phyloP scores from a whole-genome alignment of 2,329 filamentous ascomycete species.

The Alternaria conjuncta region DNA sequence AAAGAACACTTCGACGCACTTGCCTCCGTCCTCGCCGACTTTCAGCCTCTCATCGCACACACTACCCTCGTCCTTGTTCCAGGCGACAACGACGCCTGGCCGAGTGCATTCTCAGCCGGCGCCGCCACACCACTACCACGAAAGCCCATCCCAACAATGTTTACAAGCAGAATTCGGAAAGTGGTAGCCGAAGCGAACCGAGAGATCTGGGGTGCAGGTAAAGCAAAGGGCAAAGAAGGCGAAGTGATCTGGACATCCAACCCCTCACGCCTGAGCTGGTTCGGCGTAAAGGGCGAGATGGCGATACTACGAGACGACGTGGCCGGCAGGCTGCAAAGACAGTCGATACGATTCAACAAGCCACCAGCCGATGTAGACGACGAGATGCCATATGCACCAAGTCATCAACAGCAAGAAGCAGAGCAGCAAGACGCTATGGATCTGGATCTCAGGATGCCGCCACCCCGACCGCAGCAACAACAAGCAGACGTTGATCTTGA shows the following conservation, averaged over 20 bases:
- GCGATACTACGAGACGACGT: conserved; percentile 89
- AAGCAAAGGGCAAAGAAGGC: conserved; percentile 61
- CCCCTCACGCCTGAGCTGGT: conserved; percentile 80
- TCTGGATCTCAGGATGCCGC: conserved; percentile 45
- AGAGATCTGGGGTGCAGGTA: conserved; percentile 61
- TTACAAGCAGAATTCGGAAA: conserved; percentile 84
- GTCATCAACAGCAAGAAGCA: conserved; percentile 12
- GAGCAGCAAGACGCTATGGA: conserved; percentile 52
- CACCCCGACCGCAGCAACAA: conserved; percentile 12
- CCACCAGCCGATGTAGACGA: conserved; percentile 48
- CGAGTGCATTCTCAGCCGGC: conserved; percentile 80
- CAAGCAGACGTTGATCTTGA: conserved; percentile 33
- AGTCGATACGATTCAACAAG: conserved; percentile 72
- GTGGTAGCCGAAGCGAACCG: conserved; percentile 80
- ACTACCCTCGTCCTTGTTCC: conserved; percentile 92
- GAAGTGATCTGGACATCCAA: conserved; percentile 90
- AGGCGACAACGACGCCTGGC: conserved; percentile 97
- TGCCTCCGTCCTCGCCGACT: conserved; percentile 82
- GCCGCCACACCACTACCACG: conserved; percentile 73
- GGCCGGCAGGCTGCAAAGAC: conserved; percentile 76
- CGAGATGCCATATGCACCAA: conserved; percentile 25
- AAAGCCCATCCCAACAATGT: conserved; percentile 80
- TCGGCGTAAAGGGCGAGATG: conserved; percentile 87
- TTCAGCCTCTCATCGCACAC: conserved; percentile 76
- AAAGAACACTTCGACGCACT: conserved; percentile 95